Evolutionary conservation across 805 yeast genomes (phyloP).

Genomic region (Starmera quercuum): DNA sequence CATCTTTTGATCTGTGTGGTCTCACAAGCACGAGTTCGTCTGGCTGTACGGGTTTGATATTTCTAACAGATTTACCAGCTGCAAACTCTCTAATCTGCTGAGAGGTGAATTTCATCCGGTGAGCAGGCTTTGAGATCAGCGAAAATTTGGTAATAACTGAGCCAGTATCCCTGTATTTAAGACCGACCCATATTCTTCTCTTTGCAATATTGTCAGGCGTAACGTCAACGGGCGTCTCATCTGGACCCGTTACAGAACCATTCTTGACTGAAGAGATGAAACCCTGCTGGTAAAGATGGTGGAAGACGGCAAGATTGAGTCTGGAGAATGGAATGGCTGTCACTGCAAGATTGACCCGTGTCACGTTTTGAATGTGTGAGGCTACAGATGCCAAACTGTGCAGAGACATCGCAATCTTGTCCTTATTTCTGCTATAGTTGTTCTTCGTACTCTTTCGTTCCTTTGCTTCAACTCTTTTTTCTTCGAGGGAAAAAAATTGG

Average conservation of each 20-base stretch:
- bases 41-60: constrained; percentile 75
- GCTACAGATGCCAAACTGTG: constrained; percentile 79
- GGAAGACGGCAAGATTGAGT: constrained; percentile 74
- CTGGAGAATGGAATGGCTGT: constrained; percentile 81
- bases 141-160: constrained; percentile 70
- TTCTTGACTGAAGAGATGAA: constrained; percentile 76
- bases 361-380: constrained; percentile 84
- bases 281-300: constrained; percentile 86
- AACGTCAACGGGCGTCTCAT: constrained; percentile 59
- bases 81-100: constrained; percentile 68
- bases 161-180: constrained; percentile 75
- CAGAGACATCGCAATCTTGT: no score
- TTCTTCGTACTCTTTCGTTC: no score
- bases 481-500: no score
- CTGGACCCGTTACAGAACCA: constrained; percentile 85
- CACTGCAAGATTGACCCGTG: constrained; percentile 61
- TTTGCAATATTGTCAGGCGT: constrained; percentile 84
- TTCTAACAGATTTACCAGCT: constrained; percentile 66
- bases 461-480: no score
- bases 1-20: constrained; percentile 37
- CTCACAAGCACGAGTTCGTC: constrained; percentile 79
- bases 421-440: no score
- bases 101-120: constrained; percentile 55
- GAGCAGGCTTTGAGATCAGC: constrained; percentile 78
- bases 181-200: constrained; percentile 84